Percentiles rank a stretch among this genome's conserved stretches.
phyloP scores from a whole-genome alignment of 2,329 filamentous ascomycete species.

The Ophiognomonia clavigignenti-juglandacearum region DNA sequence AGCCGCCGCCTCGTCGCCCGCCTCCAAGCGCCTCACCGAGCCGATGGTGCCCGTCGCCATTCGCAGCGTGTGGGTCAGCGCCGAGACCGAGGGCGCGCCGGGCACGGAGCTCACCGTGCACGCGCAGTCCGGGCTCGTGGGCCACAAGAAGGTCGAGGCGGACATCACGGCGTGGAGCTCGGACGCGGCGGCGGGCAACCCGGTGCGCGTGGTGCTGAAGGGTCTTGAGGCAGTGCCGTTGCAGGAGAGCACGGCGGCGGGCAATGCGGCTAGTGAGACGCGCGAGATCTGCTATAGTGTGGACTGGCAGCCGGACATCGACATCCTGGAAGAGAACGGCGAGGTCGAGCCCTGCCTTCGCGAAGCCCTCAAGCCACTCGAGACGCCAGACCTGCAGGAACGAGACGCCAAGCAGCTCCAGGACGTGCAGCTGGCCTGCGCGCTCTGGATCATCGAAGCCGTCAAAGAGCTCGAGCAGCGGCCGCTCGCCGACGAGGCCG shows the following conservation, averaged over 20 bases:
- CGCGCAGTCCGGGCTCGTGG: conserved; percentile 3
- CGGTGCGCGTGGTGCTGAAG: conserved; percentile 3
- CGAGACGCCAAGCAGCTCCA: background rate
- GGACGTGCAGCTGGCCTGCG: conserved; percentile 9
- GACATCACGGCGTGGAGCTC: conserved; percentile 13
- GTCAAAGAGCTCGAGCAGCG: conserved; percentile 7
- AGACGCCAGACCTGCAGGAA: conserved; percentile 3
- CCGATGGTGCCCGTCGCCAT: conserved; percentile 14
- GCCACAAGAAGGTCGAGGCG: conserved; percentile 12
- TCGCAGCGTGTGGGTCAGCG: conserved; percentile 13
- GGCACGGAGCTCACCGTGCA: conserved; percentile 11
- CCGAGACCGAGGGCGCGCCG: conserved; percentile 7
- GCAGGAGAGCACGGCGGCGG: conserved; percentile 7
- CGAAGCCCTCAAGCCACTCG: conserved; percentile 1
- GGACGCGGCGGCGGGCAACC: background rate
- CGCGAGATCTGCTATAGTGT: conserved; percentile 10
- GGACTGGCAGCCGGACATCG: conserved; percentile 10
- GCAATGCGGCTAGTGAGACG: background rate
- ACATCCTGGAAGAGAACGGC: conserved; percentile 11
- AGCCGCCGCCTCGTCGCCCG: background rate
- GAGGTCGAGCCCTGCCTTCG: conserved; percentile 9
- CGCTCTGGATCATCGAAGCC: conserved; percentile 9
- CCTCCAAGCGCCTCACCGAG: conserved; percentile 4
- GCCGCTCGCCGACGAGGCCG: conserved; percentile 8
- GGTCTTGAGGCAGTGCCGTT: conserved; percentile 11